These are phyloP conservation scores for Kodamaea laetipori DNA, from an alignment of 805 yeast genomes.

Conservation along the genomic window DNA sequence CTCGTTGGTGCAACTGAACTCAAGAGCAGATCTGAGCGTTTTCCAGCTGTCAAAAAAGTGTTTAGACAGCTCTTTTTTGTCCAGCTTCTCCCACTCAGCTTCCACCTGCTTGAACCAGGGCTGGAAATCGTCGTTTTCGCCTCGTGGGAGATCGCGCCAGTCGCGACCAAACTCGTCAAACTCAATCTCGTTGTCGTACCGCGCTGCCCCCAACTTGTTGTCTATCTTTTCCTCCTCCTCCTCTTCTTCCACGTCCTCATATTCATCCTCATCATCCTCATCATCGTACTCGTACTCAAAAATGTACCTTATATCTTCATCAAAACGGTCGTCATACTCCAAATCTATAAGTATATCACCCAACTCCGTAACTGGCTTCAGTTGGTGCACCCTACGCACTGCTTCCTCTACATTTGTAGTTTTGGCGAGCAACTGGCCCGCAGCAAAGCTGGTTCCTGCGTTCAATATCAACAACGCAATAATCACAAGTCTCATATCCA, in stretches of 20 bases:
- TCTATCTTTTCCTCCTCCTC: constrained; percentile 23
- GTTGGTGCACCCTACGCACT: constrained; percentile 22
- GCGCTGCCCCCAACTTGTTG: constrained; percentile 4
- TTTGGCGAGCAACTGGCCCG: background rate
- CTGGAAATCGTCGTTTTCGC: constrained; percentile 43
- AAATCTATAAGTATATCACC: constrained; percentile 56
- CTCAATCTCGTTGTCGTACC: constrained; percentile 32
- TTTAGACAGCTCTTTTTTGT: constrained; percentile 24
- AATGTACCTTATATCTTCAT: constrained; percentile 65
- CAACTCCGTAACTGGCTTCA: constrained; percentile 39
- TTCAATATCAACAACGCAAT: constrained; percentile 48
- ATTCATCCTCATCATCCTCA: constrained; percentile 20
- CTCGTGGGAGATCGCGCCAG: constrained; percentile 74
- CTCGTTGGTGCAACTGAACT: constrained; percentile 25
- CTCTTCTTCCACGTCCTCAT: constrained; percentile 20
- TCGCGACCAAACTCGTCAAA: constrained; percentile 65
- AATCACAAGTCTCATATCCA: constrained; percentile 60
- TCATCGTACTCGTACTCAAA: constrained; percentile 56
- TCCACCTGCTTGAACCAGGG: constrained; percentile 22
- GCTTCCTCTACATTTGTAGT: constrained; percentile 11
- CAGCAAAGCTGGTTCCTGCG: constrained; percentile 22
- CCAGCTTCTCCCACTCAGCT: constrained; percentile 19
- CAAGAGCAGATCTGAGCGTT: constrained; percentile 26
- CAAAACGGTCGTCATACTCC: constrained; percentile 64
- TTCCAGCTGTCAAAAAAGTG: constrained; percentile 31